Evolutionary conservation across 495 filamentous ascomycete species (phyloP), one percentile per base, ranked within the genome.

Genomic region (Penicillium arizonense): DNA sequence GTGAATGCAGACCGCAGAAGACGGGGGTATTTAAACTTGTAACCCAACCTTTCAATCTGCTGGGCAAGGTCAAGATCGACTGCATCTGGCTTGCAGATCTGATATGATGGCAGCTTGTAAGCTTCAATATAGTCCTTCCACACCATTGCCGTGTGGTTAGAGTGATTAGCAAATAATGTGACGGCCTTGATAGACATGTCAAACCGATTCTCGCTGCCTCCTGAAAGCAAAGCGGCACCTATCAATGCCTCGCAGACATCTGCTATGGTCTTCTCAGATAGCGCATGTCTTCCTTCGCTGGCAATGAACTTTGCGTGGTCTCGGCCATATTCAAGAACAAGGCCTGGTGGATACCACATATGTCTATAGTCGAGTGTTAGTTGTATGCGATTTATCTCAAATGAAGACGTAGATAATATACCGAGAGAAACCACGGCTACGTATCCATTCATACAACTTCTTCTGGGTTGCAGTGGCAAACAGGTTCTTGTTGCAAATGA

Each of bases 201-300:
- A 62, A 92, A 88, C 34, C 78, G 80, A 46, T 80, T 67, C 1
- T 76, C 66, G 38, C 75, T 58, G 12, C 80, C 76, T 28, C 78
- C 74, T 2, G 86, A 83, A 8, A 96, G 75, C 38, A 96, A 80
- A 0, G 94, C 86, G 4, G 92, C 94, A 13, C 91, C 94, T 47
- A 98, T 97, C 55, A 97, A 63, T 3, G 94, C 94, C 68, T 98
- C 94, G 52, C 90, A 96, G 16, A 98, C 92, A 72, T 98, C 94
- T n/a, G 94, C 94, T 64, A 96, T 87, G 4, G 89, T 85, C 70
- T 98, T 98, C 62, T 96, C 88, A 3, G 82, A 88, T 5, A 98
- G 81, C 0, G 71, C 62, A 59, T 97, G 93, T 18, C 73, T 78
- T 20, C 68, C 64, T 50, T 81, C 72, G 6, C 73, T 77, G 20